Percentiles rank a stretch among this genome's conserved stretches.
Evolutionary conservation across 2,329 filamentous ascomycete genomes (phyloP).

Genomic region (Lecanoromycetidae sp.): DNA sequence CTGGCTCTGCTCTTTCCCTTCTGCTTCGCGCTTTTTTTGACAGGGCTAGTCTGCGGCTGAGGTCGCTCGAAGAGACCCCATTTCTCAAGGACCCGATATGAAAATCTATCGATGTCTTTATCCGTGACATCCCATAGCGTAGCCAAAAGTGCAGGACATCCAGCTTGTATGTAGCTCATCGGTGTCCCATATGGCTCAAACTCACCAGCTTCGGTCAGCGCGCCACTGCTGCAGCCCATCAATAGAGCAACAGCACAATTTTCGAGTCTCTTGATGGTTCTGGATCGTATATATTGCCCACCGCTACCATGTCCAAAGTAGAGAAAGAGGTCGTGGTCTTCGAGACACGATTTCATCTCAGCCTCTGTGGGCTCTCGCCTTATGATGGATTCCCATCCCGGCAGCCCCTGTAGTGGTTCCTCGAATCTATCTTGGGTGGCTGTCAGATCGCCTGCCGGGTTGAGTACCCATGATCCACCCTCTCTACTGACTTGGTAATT

Average conservation of each 20-base stretch:
- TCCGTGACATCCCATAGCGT: conserved; percentile 98
- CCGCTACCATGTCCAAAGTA: conserved; percentile 97
- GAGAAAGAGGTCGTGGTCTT: conserved; percentile 58
- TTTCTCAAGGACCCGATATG: conserved; percentile 62
- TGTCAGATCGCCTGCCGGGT: conserved; percentile 72
- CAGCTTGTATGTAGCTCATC: conserved; percentile 82
- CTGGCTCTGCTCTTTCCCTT: conserved; percentile 23
- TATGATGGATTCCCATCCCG: conserved; percentile 55
- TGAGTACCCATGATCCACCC: conserved; percentile 60
- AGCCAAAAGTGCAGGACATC: conserved; percentile 73
- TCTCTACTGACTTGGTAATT: conserved; percentile 29
- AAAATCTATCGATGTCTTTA: conserved; percentile 90
- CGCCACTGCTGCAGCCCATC: conserved; percentile 87
- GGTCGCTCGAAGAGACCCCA: conserved; percentile 63
- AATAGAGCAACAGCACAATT: conserved; percentile 73
- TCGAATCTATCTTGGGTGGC: conserved; percentile 69
- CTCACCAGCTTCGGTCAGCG: conserved; percentile 65
- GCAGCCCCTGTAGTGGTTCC: conserved; percentile 44
- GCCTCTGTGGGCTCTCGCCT: conserved; percentile 59
- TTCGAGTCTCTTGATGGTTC: conserved; percentile 66
- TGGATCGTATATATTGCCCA: conserved; percentile 80
- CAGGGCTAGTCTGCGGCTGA: conserved; percentile 23
- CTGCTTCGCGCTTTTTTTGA: conserved; percentile 23
- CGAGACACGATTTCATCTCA: conserved; percentile 60
- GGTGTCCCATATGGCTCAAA: conserved; percentile 88